Evolutionary conservation across 257 asterid genomes (phyloP).

Genomic region (Coffea eugenioides): DNA sequence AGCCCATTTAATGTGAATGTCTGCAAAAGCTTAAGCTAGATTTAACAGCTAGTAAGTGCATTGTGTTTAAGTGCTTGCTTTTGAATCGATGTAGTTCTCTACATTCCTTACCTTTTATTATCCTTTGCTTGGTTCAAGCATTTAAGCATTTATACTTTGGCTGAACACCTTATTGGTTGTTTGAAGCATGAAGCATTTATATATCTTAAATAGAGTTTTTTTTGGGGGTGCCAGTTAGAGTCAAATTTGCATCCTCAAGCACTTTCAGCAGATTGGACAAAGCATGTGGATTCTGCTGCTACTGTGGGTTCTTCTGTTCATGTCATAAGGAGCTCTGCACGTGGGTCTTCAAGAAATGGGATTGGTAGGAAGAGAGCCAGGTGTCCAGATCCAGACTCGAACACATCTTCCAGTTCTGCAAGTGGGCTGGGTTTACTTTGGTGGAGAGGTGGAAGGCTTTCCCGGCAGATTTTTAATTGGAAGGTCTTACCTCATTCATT

Average conservation of each 20-base stretch:
- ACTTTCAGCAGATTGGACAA: conserved; percentile 79
- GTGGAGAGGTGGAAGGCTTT: conserved; percentile 97
- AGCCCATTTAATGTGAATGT: background rate
- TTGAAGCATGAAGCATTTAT: background rate
- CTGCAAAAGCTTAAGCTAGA: background rate
- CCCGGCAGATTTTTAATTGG: conserved; percentile 76
- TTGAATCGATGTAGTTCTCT: background rate
- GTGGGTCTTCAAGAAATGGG: conserved; percentile 60
- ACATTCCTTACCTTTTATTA: background rate
- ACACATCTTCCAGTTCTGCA: conserved; percentile 56
- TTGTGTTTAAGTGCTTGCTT: background rate
- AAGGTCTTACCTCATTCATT: conserved; percentile 74
- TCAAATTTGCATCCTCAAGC: conserved; percentile 74
- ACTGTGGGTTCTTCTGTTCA: conserved; percentile 79
- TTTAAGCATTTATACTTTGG: background rate
- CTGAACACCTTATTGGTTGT: conserved; percentile 1
- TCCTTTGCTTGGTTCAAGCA: background rate
- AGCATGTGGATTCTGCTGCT: conserved; percentile 75
- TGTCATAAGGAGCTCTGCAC: conserved; percentile 44
- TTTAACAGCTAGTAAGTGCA: background rate
- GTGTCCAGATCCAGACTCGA: conserved; percentile 40
- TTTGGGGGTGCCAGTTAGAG: conserved; percentile 66
- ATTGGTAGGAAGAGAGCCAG: conserved; percentile 55
- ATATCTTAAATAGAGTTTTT: conserved; percentile 7
- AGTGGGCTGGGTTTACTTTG: conserved; percentile 73